Conservation (phyloP, 2,329 filamentous ascomycete genomes). For the Penicillium sp. region DNA sequence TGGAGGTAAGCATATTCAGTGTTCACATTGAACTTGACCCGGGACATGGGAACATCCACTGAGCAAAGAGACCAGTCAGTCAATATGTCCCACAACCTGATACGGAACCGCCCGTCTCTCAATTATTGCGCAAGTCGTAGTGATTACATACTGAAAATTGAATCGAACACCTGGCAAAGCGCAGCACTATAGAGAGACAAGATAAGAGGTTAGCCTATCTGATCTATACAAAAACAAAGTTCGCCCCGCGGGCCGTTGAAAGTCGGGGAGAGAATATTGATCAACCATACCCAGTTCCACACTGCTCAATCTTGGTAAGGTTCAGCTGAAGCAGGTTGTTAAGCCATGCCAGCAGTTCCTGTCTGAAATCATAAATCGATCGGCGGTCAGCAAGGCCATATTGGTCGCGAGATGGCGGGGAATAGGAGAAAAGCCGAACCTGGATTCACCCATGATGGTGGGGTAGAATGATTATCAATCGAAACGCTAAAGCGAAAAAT, state of each 20-base stretch:
- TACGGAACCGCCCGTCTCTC: not conserved
- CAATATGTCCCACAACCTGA: not conserved
- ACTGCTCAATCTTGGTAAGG: conserved; percentile 98
- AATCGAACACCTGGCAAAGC: conserved; percentile 96
- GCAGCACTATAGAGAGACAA: conserved; percentile 65
- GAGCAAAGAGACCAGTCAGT: conserved; percentile 19
- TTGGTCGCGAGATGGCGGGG: conserved; percentile 12
- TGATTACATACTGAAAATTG: conserved; percentile 72
- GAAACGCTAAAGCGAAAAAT: conserved; percentile 7
- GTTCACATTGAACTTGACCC: conserved; percentile 98
- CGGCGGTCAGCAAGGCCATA: conserved; percentile 13
- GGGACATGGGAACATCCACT: conserved; percentile 88
- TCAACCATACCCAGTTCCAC: conserved; percentile 81
- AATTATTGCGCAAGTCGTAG: not conserved
- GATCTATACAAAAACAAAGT: not conserved
- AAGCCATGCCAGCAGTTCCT: conserved; percentile 93
- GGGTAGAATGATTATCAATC: conserved; percentile 26
- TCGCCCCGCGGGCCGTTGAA: not conserved
- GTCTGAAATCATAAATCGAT: conserved; percentile 56
- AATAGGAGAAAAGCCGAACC: conserved; percentile 45
- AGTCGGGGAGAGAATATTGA: conserved; percentile 11
- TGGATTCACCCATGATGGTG: conserved; percentile 67
- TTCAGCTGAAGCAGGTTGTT: conserved; percentile 98
- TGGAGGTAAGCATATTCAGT: conserved; percentile 96
- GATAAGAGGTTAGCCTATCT: conserved; percentile 1